Conservation (phyloP, 306 rosid species). For the Ziziphus jujuba region DNA sequence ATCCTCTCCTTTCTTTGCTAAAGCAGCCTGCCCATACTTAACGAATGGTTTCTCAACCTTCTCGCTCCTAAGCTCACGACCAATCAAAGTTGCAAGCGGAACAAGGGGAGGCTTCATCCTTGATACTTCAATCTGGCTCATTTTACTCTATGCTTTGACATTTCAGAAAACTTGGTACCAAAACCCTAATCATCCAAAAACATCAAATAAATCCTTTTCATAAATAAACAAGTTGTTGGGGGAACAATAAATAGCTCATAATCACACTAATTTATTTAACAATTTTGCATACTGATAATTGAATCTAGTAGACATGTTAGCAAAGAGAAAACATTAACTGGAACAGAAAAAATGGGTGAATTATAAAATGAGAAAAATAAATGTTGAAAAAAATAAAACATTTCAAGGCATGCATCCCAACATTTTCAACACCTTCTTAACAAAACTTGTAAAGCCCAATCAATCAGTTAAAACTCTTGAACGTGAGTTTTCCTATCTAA, state of each 20-base stretch:
- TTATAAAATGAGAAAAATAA: too few species aligned
- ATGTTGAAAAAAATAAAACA: not conserved
- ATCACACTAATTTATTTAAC: not conserved
- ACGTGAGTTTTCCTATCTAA: not conserved
- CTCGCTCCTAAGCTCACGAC: constrained; percentile 83
- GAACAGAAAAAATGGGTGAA: not conserved
- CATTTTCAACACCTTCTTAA: not conserved
- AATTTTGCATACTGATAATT: not conserved
- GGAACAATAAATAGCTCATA: not conserved
- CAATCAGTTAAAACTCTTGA: not conserved
- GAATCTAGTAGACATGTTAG: not conserved
- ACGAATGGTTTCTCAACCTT: constrained; percentile 78
- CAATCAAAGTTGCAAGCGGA: constrained; percentile 90
- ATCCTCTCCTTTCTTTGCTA: constrained; percentile 99
- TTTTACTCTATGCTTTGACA: constrained; percentile 51
- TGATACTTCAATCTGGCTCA: constrained; percentile 67
- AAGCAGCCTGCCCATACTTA: constrained; percentile 94
- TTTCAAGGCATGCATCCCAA: not conserved
- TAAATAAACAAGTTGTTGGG: not conserved
- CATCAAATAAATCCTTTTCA: constrained; percentile 10
- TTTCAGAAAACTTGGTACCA: constrained; percentile 32
- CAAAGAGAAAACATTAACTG: not conserved
- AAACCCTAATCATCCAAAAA: constrained; percentile 24
- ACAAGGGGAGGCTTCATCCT: constrained; percentile 60
- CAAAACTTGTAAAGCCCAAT: not conserved